Conservation (phyloP, 1,284 basidiomycete genomes). For the Lentinula novae-zelandiae region DNA sequence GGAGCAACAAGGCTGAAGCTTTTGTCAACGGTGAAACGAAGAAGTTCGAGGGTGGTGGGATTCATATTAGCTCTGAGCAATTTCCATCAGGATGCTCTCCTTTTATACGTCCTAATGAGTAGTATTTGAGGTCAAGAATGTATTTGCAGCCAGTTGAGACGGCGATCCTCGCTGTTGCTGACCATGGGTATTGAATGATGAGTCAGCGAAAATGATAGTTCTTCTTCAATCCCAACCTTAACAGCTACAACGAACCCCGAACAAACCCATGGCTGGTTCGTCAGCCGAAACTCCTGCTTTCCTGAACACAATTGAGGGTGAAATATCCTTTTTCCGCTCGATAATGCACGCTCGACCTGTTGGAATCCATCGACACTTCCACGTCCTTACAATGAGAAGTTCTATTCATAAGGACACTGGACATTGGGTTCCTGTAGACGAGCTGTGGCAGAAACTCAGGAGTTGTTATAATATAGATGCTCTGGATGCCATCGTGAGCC, state of each 20-base stretch:
- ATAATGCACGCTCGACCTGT: constrained; percentile 75
- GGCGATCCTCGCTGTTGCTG: neutral
- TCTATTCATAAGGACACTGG: constrained; percentile 70
- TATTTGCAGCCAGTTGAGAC: neutral
- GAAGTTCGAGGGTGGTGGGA: constrained; percentile 3
- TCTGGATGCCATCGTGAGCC: constrained; percentile 69
- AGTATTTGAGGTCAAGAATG: neutral
- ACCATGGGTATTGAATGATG: neutral
- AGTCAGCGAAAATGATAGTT: neutral
- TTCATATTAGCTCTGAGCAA: neutral
- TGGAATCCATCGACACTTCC: constrained; percentile 77
- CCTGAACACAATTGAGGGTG: constrained; percentile 71
- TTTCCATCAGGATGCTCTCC: neutral
- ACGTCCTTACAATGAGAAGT: constrained; percentile 69
- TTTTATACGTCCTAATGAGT: neutral
- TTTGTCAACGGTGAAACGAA: constrained; percentile 4
- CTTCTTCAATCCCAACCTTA: neutral
- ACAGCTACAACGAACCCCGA: neutral
- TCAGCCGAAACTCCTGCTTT: constrained; percentile 27
- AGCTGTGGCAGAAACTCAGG: constrained; percentile 73
- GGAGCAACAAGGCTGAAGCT: constrained; percentile 3
- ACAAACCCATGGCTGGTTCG: constrained; percentile 4
- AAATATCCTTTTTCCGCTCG: constrained; percentile 77
- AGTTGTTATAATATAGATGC: constrained; percentile 75
- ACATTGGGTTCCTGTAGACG: constrained; percentile 53